Conservation (phyloP, 1,284 basidiomycete species). For the Irpex lacteus region DNA sequence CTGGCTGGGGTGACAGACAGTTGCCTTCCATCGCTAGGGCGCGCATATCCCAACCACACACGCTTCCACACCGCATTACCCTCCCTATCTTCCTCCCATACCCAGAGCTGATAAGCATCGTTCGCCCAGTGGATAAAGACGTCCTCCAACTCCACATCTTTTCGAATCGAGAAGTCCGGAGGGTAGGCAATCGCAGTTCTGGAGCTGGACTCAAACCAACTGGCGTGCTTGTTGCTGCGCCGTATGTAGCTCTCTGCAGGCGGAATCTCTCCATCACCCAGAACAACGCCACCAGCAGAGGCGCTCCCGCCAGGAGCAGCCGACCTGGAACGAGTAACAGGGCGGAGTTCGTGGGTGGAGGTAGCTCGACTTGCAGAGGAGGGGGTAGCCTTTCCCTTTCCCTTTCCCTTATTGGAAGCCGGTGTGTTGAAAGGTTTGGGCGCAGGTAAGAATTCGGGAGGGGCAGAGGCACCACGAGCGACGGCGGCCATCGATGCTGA, state of each 20-base stretch:
- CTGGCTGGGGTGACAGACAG: neutral
- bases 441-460: too few species aligned
- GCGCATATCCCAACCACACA: neutral
- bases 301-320: neutral
- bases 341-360: neutral
- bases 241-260: neutral
- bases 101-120: neutral
- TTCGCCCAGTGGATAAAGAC: neutral
- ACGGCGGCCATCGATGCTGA: too few species aligned
- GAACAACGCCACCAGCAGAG: neutral
- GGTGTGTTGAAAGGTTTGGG: too few species aligned
- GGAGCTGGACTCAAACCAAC: neutral
- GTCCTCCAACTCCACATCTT: neutral
- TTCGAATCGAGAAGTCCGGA: neutral
- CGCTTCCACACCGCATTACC: neutral
- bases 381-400: too few species aligned
- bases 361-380: too few species aligned
- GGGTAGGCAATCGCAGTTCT: neutral
- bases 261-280: neutral
- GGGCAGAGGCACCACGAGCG: too few species aligned
- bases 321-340: neutral
- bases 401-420: too few species aligned
- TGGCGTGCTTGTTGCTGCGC: neutral
- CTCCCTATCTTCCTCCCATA: neutral
- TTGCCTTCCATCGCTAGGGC: neutral